These are phyloP conservation scores for Ulmus americana DNA, from an alignment of 331 rosid genomes.

Conservation along the genomic window DNA sequence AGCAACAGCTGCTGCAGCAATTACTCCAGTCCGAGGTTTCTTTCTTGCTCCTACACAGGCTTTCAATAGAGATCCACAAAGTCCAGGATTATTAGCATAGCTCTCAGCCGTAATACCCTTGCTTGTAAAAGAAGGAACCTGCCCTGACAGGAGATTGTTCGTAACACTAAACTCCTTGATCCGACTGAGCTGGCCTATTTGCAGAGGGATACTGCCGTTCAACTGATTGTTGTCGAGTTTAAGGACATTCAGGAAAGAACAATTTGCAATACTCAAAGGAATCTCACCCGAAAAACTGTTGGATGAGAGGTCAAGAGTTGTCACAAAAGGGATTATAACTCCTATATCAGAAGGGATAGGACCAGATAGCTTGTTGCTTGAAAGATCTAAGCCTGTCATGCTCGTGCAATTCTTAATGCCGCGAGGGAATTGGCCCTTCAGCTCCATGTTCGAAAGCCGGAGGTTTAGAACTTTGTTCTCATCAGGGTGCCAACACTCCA, in stretches of 20 bases:
- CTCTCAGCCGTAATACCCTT: slow-evolving; percentile 2
- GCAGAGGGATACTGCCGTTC: slow-evolving; percentile 25
- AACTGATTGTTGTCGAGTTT: slow-evolving; percentile 31
- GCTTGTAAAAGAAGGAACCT: slow-evolving; percentile 25
- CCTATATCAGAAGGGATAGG: slow-evolving; percentile 22
- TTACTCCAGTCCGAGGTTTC: slow-evolving; percentile 50
- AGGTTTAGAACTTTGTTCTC: slow-evolving; percentile 27
- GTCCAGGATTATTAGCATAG: slow-evolving; percentile 38
- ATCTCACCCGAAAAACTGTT: slow-evolving; percentile 26
- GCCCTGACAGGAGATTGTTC: slow-evolving; percentile 27
- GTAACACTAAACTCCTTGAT: slow-evolving; percentile 24
- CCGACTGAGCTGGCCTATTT: slow-evolving; percentile 17
- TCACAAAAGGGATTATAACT: background rate
- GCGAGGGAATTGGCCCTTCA: slow-evolving; percentile 36
- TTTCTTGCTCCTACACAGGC: slow-evolving; percentile 7
- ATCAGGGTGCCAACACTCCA: slow-evolving; percentile 24
- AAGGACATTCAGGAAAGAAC: slow-evolving; percentile 16
- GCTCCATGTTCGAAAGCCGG: slow-evolving; percentile 21
- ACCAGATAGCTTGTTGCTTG: slow-evolving; percentile 27
- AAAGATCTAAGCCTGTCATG: slow-evolving; percentile 32
- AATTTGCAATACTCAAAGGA: slow-evolving; percentile 2
- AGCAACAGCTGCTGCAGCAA: slow-evolving; percentile 67
- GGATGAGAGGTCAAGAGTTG: slow-evolving; percentile 28
- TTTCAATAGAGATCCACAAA: slow-evolving; percentile 41
- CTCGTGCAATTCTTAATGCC: slow-evolving; percentile 28